A percentile compares a stretch with the other conserved stretches of the same genome.
Conservation (phyloP, 1,284 basidiomycete genomes). For the Erythrobasidium hasegawianum region DNA sequence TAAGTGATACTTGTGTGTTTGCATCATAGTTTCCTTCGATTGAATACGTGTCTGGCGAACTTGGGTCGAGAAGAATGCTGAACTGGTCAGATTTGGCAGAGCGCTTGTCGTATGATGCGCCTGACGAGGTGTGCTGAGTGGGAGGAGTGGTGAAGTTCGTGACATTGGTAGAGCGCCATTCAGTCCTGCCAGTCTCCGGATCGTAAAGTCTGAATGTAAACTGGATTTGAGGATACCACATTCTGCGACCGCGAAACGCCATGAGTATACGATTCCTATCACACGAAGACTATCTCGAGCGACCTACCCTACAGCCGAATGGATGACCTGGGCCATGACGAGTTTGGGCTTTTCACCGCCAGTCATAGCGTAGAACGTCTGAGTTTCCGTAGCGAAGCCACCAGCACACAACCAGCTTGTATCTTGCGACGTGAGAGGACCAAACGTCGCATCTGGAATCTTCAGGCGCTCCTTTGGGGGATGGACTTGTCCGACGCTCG, state of each 20-base stretch:
- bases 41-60: constrained; percentile 65
- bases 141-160: constrained; percentile 70
- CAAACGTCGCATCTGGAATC: constrained; percentile 27
- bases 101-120: constrained; percentile 61
- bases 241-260: constrained; percentile 51
- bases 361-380: constrained; percentile 74
- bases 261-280: neutral
- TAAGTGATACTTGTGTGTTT: constrained; percentile 75
- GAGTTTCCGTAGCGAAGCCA: constrained; percentile 90
- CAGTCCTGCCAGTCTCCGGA: constrained; percentile 67
- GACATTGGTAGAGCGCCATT: constrained; percentile 88
- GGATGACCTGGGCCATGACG: constrained; percentile 88
- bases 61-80: constrained; percentile 61
- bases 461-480: constrained; percentile 20
- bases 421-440: constrained; percentile 63
- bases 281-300: neutral
- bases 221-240: constrained; percentile 93
- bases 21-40: constrained; percentile 75
- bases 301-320: constrained; percentile 86
- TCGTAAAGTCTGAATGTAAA: constrained; percentile 90
- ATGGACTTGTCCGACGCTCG: constrained; percentile 4
- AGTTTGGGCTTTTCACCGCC: constrained; percentile 71
- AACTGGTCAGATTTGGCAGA: constrained; percentile 88
- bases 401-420: constrained; percentile 70
- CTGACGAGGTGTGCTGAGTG: constrained; percentile 51